Evolutionary conservation across 768 basidiomycete genomes (phyloP).

Genomic region (Mycena galopus): DNA sequence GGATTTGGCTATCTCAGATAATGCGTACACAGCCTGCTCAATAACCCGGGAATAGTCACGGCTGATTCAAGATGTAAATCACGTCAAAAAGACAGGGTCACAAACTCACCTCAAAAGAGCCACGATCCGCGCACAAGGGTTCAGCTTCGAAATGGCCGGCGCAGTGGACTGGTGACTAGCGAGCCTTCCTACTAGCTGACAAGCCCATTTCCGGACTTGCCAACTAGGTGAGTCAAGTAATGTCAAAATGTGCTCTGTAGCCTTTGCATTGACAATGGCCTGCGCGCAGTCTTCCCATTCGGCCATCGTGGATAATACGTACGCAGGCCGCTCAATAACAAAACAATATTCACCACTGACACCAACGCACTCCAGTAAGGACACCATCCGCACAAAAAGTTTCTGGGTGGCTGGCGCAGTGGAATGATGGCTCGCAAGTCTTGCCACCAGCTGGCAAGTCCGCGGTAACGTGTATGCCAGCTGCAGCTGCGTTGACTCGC

Average conservation of each 20-base stretch:
- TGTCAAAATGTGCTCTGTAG: neutral
- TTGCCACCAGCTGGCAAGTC: neutral
- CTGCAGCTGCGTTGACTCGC: neutral
- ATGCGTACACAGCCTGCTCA: too few relatives aligned
- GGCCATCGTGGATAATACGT: neutral
- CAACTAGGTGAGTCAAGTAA: neutral
- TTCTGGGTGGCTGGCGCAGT: neutral
- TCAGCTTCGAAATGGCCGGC: neutral
- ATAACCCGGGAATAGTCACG: too few relatives aligned
- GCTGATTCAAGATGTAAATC: neutral
- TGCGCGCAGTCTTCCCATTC: neutral
- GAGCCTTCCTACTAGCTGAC: neutral
- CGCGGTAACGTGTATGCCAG: neutral
- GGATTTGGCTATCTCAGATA: too few relatives aligned
- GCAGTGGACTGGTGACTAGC: neutral
- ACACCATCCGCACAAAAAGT: neutral
- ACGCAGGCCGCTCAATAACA: too few relatives aligned
- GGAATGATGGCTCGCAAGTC: neutral
- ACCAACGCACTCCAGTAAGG: too few relatives aligned
- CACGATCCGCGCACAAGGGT: neutral
- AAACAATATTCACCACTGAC: neutral
- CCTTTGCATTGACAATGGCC: neutral
- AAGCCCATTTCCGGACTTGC: neutral
- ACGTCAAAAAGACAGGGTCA: neutral
- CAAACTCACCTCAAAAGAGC: neutral